Conservation (phyloP, 2,329 filamentous ascomycete species). For the Incumbomyces delicatus region DNA sequence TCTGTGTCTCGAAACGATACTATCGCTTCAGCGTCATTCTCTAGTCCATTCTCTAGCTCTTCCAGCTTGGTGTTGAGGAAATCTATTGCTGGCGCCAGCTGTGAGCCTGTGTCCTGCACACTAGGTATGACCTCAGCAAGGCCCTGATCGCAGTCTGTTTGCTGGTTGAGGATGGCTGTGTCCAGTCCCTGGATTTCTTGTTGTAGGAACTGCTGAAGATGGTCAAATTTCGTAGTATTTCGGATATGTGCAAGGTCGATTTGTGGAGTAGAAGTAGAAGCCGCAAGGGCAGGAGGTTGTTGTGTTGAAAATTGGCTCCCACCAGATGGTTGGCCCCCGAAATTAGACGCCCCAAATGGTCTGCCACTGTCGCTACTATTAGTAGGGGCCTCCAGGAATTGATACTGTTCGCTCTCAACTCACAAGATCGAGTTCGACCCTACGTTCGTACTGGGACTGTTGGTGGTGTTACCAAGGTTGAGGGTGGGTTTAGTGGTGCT, state of each 20-base stretch:
- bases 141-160: slow-evolving; percentile 57
- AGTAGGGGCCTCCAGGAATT: not conserved
- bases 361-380: not conserved
- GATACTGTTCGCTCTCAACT: not conserved
- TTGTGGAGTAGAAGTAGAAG: slow-evolving; percentile 60
- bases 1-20: slow-evolving; percentile 47
- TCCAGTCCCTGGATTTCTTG: slow-evolving; percentile 69
- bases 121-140: slow-evolving; percentile 61
- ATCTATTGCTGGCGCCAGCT: slow-evolving; percentile 56
- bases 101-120: slow-evolving; percentile 54
- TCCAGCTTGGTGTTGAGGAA: slow-evolving; percentile 53
- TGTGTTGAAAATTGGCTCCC: not conserved
- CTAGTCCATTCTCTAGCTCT: slow-evolving; percentile 52
- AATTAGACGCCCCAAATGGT: not conserved
- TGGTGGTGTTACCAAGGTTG: not conserved
- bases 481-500: not conserved
- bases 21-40: slow-evolving; percentile 54
- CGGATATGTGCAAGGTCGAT: slow-evolving; percentile 71
- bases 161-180: slow-evolving; percentile 67
- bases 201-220: slow-evolving; percentile 74
- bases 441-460: not conserved
- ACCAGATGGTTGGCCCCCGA: not conserved
- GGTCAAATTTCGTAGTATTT: slow-evolving; percentile 83
- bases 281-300: slow-evolving; percentile 26
- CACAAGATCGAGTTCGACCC: not conserved